Percentiles rank a stretch among this genome's conserved stretches.
Conservation (phyloP, 2,329 filamentous ascomycete genomes). For the Cercospora brassicicola region DNA sequence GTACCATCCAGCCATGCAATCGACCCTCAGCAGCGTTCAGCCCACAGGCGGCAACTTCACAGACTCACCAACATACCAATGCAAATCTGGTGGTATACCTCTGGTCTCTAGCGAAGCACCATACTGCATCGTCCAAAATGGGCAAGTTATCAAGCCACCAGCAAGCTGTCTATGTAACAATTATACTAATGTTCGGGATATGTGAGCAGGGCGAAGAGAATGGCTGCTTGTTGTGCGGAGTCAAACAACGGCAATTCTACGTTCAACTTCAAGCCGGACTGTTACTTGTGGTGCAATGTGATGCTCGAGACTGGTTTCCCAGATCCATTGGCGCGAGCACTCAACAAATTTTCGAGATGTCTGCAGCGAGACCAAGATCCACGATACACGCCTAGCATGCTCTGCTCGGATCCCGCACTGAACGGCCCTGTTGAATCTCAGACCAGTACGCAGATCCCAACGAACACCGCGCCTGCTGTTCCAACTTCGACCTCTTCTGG, state of each 20-base stretch:
- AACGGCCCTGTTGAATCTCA: background rate
- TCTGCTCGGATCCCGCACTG: background rate
- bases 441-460: background rate
- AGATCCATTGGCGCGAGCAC: background rate
- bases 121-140: background rate
- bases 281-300: background rate
- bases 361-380: background rate
- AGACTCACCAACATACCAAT: background rate
- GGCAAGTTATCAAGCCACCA: background rate
- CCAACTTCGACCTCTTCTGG: too few relatives aligned
- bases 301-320: background rate
- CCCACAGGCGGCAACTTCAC: background rate
- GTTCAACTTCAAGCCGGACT: background rate
- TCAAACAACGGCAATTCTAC: background rate
- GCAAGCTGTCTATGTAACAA: background rate
- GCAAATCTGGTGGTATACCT: background rate
- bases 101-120: background rate
- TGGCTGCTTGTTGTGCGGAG: background rate
- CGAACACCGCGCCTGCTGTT: too few relatives aligned
- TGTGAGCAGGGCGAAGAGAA: background rate
- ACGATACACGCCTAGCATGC: background rate
- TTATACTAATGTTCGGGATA: background rate
- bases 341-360: background rate
- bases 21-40: background rate
- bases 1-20: background rate